Conservation (phyloP, 2,329 filamentous ascomycete genomes). For the Colletotrichum gloeosporioides region DNA sequence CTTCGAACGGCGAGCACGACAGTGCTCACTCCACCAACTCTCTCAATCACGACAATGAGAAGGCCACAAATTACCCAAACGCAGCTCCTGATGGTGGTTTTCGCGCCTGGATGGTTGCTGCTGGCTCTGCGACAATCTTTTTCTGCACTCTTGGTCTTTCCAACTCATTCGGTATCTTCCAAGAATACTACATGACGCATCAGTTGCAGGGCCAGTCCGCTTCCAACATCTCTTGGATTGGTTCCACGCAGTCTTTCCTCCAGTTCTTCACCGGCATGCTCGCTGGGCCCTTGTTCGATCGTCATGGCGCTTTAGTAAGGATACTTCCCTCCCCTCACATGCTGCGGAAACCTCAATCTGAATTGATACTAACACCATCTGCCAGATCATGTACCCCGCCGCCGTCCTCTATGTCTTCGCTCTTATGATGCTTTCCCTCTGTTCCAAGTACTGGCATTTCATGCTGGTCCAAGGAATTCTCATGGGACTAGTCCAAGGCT, state of each 20-base stretch:
- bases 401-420: constrained; percentile 35
- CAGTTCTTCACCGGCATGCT: constrained; percentile 32
- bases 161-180: constrained; percentile 43
- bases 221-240: constrained; percentile 40
- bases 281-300: constrained; percentile 40
- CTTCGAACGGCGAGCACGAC: not conserved
- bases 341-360: not conserved
- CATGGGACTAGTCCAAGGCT: constrained; percentile 42
- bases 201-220: constrained; percentile 29
- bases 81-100: constrained; percentile 27
- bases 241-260: constrained; percentile 34
- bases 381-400: constrained; percentile 32
- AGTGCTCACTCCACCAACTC: not conserved
- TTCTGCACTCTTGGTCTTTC: constrained; percentile 38
- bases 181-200: constrained; percentile 35
- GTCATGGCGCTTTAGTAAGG: constrained; percentile 40
- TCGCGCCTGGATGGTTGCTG: constrained; percentile 33
- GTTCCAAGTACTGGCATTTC: constrained; percentile 54
- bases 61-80: not conserved
- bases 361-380: not conserved
- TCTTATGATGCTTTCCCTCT: constrained; percentile 49
- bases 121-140: constrained; percentile 27
- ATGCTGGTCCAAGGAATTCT: constrained; percentile 56
- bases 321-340: not conserved
- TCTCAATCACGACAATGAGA: not conserved